Conservation (phyloP, 208 protist genomes). For the Trypanosoma mega region DNA sequence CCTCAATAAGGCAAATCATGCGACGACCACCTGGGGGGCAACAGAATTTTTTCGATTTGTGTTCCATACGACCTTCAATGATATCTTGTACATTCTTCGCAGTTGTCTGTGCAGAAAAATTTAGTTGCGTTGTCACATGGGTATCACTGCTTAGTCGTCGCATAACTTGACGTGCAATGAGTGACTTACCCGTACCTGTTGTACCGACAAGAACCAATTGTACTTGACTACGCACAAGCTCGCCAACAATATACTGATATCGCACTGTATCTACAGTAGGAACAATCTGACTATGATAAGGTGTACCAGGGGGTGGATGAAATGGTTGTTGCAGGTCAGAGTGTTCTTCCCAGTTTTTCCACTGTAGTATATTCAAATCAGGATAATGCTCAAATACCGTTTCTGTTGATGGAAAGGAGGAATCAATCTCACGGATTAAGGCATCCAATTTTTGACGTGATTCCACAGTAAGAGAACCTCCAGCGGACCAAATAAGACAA, state of each 20-base stretch:
- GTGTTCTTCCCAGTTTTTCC: slow-evolving; percentile 95
- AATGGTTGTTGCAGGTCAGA: slow-evolving; percentile 83
- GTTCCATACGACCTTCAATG: slow-evolving; percentile 96
- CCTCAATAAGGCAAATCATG: slow-evolving; percentile 97
- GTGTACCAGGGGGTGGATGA: slow-evolving; percentile 75
- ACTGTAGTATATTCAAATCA: slow-evolving; percentile 86
- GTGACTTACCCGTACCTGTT: slow-evolving; percentile 97
- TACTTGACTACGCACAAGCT: slow-evolving; percentile 83
- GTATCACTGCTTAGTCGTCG: slow-evolving; percentile 67
- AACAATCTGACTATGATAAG: slow-evolving; percentile 96
- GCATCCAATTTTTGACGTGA: slow-evolving; percentile 92
- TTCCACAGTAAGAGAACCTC: slow-evolving; percentile 90
- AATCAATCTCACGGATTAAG: slow-evolving; percentile 94
- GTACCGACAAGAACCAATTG: slow-evolving; percentile 95
- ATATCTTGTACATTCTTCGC: slow-evolving; percentile 94
- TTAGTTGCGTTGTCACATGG: slow-evolving; percentile 91
- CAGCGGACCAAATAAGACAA: slow-evolving; percentile 95
- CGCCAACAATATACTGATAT: slow-evolving; percentile 93
- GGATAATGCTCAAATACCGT: slow-evolving; percentile 98
- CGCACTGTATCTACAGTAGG: slow-evolving; percentile 98
- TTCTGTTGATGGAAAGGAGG: slow-evolving; percentile 94
- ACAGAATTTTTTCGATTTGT: slow-evolving; percentile 96
- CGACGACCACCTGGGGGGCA: slow-evolving; percentile 91
- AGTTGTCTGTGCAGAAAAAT: slow-evolving; percentile 96
- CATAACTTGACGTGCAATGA: slow-evolving; percentile 90